Percentiles rank a stretch among this genome's conserved stretches.
Evolutionary conservation across 78 protist genomes (phyloP).

Genomic region (Anaeramoeba flamelloides): DNA sequence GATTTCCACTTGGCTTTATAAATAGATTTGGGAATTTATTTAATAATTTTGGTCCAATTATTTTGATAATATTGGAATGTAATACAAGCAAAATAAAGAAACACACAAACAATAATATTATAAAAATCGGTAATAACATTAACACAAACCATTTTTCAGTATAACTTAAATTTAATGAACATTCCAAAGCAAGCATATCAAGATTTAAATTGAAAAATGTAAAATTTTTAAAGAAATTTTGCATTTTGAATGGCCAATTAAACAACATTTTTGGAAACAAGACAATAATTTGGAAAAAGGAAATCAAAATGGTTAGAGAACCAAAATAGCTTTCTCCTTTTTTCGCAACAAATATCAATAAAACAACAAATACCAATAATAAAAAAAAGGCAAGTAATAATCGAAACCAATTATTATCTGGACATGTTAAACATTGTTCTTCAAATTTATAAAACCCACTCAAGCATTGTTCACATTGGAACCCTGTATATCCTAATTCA

Average conservation of each 20-base stretch:
- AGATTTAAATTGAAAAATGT: not conserved
- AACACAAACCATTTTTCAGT: not conserved
- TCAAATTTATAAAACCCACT: not conserved
- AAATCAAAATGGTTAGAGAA: not conserved
- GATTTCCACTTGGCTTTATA: not conserved
- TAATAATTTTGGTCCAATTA: not conserved
- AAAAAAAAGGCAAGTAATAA: not conserved
- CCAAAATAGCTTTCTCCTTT: not conserved
- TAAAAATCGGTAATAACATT: not conserved
- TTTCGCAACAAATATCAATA: not conserved
- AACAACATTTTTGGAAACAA: not conserved
- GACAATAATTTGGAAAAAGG: not conserved
- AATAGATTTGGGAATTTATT: not conserved
- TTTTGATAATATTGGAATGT: not conserved
- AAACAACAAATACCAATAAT: too few relatives aligned
- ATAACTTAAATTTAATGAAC: not conserved
- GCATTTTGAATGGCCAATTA: not conserved
- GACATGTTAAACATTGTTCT: not conserved
- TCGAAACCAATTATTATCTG: not conserved
- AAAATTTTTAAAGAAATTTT: not conserved
- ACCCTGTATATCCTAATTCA: not conserved
- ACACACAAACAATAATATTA: not conserved
- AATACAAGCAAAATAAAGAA: not conserved
- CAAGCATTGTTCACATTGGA: not conserved
- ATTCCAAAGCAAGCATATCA: not conserved